Percentiles rank a stretch among this genome's conserved stretches.
Evolutionary conservation across 805 yeast genomes (phyloP).

Genomic region (Candida krabiensis): DNA sequence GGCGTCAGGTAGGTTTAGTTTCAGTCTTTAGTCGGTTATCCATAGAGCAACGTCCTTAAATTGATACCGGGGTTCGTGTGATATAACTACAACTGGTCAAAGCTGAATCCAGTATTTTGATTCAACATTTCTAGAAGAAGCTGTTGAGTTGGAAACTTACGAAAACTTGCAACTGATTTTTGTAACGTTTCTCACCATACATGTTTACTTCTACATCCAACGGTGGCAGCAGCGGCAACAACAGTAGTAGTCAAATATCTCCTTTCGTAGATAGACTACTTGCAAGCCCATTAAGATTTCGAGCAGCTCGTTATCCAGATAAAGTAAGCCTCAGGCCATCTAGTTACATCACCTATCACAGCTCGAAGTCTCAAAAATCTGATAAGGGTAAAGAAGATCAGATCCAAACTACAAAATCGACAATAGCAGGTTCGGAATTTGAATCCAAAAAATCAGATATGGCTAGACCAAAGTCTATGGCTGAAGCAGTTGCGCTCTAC

Average conservation of each 20-base stretch:
- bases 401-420: not conserved
- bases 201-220: slow-evolving; percentile 4
- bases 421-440: too few species aligned
- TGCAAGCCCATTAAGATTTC: slow-evolving; percentile 62
- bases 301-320: slow-evolving; percentile 58
- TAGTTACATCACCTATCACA: slow-evolving; percentile 44
- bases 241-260: slow-evolving; percentile 25
- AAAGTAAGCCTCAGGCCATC: slow-evolving; percentile 45
- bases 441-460: too few species aligned
- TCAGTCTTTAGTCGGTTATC: not conserved
- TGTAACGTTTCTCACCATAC: not conserved
- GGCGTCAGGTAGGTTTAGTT: not conserved
- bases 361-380: slow-evolving; percentile 10
- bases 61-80: too few species aligned
- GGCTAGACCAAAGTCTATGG: slow-evolving; percentile 47
- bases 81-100: not conserved
- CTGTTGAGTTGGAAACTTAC: too few species aligned
- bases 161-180: too few species aligned
- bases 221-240: slow-evolving; percentile 5
- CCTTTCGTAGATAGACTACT: slow-evolving; percentile 66
- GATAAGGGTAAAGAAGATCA: not conserved
- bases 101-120: not conserved
- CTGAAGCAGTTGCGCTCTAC: slow-evolving; percentile 59
- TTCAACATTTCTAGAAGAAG: too few species aligned
- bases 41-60: too few species aligned